phyloP scores from a whole-genome alignment of 1,139 yeast species.

The Saccharomyces hybrid region DNA sequence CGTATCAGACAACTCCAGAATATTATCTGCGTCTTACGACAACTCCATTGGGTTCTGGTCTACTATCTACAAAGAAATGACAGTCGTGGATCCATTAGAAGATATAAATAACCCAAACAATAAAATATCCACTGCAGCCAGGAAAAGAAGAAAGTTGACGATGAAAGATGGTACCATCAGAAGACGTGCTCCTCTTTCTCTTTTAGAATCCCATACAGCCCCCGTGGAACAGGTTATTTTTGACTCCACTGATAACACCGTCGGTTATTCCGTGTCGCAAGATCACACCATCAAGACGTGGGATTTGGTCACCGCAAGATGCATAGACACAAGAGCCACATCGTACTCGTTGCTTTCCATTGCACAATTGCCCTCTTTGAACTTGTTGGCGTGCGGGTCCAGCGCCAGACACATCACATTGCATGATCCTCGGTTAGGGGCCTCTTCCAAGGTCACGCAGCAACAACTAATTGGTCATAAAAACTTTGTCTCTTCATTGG shows the following conservation, averaged over 20 bases:
- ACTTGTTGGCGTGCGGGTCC: conserved; percentile 82
- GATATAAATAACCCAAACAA: conserved; percentile 38
- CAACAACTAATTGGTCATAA: conserved; percentile 81
- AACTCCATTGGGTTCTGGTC: conserved; percentile 83
- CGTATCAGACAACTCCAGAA: conserved; percentile 47
- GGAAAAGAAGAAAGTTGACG: conserved; percentile 79
- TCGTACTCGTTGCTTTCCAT: conserved; percentile 79
- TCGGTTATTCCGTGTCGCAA: conserved; percentile 89
- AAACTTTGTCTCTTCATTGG: conserved; percentile 77
- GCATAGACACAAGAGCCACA: conserved; percentile 82
- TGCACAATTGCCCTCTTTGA: conserved; percentile 54
- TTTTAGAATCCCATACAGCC: conserved; percentile 71
- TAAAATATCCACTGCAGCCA: conserved; percentile 60
- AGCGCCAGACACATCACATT: conserved; percentile 91
- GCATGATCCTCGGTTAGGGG: conserved; percentile 74
- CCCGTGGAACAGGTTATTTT: conserved; percentile 83
- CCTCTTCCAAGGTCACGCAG: conserved; percentile 46
- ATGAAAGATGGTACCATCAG: conserved; percentile 67
- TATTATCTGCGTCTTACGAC: conserved; percentile 82
- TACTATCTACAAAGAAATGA: conserved; percentile 75
- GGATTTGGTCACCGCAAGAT: conserved; percentile 80
- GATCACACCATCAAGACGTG: conserved; percentile 93
- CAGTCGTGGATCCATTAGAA: conserved; percentile 54
- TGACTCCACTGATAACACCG: conserved; percentile 63
- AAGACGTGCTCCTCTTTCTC: conserved; percentile 71